Evolutionary conservation across 2,329 filamentous ascomycete genomes (phyloP).

Genomic region (Colletotrichum sansevieriae): DNA sequence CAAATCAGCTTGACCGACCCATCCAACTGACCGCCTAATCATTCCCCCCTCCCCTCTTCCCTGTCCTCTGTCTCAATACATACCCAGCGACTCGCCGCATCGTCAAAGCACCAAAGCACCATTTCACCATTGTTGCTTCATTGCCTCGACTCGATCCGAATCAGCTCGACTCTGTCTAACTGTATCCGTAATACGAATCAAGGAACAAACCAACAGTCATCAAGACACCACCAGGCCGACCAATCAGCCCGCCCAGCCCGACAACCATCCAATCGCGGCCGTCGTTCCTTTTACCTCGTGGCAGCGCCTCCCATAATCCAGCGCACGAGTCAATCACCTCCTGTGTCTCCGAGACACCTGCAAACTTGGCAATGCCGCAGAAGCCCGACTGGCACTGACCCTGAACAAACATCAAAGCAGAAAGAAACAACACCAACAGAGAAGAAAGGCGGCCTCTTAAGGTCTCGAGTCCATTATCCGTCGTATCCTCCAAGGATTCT

Average conservation of each 20-base stretch:
- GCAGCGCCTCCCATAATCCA: constrained; percentile 25
- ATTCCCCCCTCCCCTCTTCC: not conserved
- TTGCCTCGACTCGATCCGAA: constrained; percentile 8
- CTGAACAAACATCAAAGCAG: constrained; percentile 17
- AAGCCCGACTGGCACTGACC: constrained; percentile 10
- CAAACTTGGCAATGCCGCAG: constrained; percentile 33
- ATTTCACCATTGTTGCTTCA: constrained; percentile 3
- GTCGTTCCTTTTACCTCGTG: constrained; percentile 41
- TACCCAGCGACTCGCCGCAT: constrained; percentile 2
- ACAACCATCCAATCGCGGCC: constrained; percentile 27
- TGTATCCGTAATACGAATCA: not conserved
- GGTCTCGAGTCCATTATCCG: not conserved
- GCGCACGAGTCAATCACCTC: constrained; percentile 38
- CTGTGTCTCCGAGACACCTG: constrained; percentile 36
- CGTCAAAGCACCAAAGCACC: not conserved
- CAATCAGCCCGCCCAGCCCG: constrained; percentile 21
- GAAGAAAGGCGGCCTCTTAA: not conserved
- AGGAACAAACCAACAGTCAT: not conserved
- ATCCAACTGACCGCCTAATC: constrained; percentile 1
- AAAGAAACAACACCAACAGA: constrained; percentile 9
- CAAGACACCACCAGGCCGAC: not conserved
- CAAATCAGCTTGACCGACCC: not conserved
- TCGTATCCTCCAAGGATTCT: constrained; percentile 10
- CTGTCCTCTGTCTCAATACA: constrained; percentile 3
- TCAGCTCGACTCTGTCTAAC: not conserved